phyloP scores from a whole-genome alignment of 2,329 filamentous ascomycete species.

The Bipolaris victoriae region DNA sequence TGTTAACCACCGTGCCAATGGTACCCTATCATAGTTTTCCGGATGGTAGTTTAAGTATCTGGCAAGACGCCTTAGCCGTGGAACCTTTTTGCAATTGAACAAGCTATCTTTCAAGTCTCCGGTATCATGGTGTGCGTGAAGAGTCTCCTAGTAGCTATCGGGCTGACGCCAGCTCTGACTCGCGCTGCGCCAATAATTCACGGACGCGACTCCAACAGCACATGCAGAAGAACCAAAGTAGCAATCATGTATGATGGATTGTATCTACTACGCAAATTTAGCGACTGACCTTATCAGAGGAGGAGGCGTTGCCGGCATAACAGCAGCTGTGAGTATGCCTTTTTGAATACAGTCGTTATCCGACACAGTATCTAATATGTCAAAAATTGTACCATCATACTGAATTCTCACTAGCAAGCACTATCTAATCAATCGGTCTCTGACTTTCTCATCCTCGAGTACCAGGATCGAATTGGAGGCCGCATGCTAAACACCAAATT shows the following conservation, averaged over 20 bases:
- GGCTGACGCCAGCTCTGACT: slow-evolving; percentile 11
- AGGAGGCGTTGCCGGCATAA: slow-evolving; percentile 67
- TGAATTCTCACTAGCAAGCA: slow-evolving; percentile 55
- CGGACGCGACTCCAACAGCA: slow-evolving; percentile 25
- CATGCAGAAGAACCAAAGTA: slow-evolving; percentile 42
- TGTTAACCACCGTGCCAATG: not conserved
- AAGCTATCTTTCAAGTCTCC: not conserved
- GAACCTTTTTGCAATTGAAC: not conserved
- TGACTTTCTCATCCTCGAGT: slow-evolving; percentile 71
- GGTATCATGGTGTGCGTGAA: slow-evolving; percentile 9
- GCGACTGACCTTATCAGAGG: slow-evolving; percentile 47
- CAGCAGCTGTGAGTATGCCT: slow-evolving; percentile 59
- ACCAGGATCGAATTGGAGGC: slow-evolving; percentile 67
- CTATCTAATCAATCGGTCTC: slow-evolving; percentile 65
- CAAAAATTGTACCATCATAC: slow-evolving; percentile 2
- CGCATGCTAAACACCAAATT: slow-evolving; percentile 65
- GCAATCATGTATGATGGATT: slow-evolving; percentile 36
- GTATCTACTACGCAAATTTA: not conserved
- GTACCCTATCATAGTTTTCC: not conserved
- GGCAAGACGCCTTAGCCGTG: not conserved
- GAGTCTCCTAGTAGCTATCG: slow-evolving; percentile 7
- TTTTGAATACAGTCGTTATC: not conserved
- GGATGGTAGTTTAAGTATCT: slow-evolving; percentile 7
- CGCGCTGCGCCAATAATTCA: slow-evolving; percentile 25
- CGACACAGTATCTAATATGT: not conserved